These are phyloP conservation scores for Cyanodermella asteris DNA, from an alignment of 2,329 filamentous ascomycete genomes.

Conservation along the genomic window DNA sequence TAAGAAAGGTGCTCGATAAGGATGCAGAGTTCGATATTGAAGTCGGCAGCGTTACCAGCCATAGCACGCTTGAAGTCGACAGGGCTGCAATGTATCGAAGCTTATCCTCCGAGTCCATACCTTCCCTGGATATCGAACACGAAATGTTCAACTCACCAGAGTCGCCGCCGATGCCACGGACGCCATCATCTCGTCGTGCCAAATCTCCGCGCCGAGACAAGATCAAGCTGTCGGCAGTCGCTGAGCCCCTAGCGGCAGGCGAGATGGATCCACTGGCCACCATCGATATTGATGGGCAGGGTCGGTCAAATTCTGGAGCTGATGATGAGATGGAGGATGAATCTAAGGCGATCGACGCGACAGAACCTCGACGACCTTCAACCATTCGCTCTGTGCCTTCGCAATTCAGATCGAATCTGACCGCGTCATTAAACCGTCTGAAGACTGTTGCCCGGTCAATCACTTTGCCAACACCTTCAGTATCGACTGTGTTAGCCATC, in stretches of 20 bases:
- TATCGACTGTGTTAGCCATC: too few relatives aligned
- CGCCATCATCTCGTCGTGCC: too few relatives aligned
- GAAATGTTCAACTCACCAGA: constrained; percentile 5
- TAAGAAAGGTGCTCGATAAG: too few relatives aligned
- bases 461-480: too few relatives aligned
- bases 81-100: constrained; percentile 4
- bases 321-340: constrained; percentile 16
- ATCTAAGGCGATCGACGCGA: constrained; percentile 11
- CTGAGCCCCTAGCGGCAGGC: too few relatives aligned
- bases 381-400: too few relatives aligned
- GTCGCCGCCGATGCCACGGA: too few relatives aligned
- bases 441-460: constrained; percentile 39
- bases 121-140: constrained; percentile 6
- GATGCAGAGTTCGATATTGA: constrained; percentile 3
- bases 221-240: too few relatives aligned
- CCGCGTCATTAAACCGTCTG: constrained; percentile 37
- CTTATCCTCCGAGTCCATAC: constrained; percentile 8
- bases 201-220: too few relatives aligned
- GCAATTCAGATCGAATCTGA: constrained; percentile 45
- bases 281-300: too few relatives aligned
- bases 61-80: constrained; percentile 6
- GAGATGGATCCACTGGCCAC: too few relatives aligned
- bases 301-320: constrained; percentile 18
- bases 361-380: not conserved
- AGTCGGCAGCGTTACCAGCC: constrained; percentile 3